Base-by-base conservation (phyloP, 2,329 filamentous ascomycete species). In the Cytospora paraplurivora region DNA sequence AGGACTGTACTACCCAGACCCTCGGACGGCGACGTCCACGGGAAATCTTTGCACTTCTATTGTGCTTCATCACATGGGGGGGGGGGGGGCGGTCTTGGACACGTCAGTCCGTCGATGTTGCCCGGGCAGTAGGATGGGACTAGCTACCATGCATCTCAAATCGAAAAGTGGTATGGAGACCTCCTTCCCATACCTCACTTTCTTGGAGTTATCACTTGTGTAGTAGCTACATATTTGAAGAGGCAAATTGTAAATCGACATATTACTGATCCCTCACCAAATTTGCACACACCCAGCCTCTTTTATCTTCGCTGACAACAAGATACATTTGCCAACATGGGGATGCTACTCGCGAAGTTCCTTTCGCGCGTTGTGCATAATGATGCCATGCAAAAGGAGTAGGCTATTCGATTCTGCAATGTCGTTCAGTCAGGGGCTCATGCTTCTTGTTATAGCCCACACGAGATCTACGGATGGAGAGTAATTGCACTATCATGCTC, bases 381-480 rank as follows among this genome's bases (percentile, higher is more conserved):
- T 78, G 87, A 91, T 73, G 85, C 89, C 52, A 90, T 91, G 84
- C 86, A 82, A 71, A 75, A 77, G 41, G 88, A 91, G 66, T 68
- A 44, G 7, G 57, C 35, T 35, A 7, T 52, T 54, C n/a, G 34
- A 34, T 33, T 50, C 12, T 57, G 38, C 35, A 15, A 33, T 4
- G 0, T 33, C 1, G 1, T 52, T 10, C 13, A 13, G 27, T n/a
- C 32, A 2, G 5, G 21, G 32, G 15, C 63, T 65, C 27, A 63
- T 15, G 21, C 4, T 12, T 15, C 47, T 13, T 33, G 27, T 7
- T 34, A 19, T 19, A 67, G 63, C 70, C 88, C 88, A 19, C 79
- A 81, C 21, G 83, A 89, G 72, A 86, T 90, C 64, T 90, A 90
- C 75, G 86, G 87, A 71, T 90, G 87, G 87, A 82, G 87, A 62